Evolutionary conservation across 2,329 filamentous ascomycete genomes (phyloP), one percentile per base, ranked within the genome.

Genomic region (Cladophialophora immunda): DNA sequence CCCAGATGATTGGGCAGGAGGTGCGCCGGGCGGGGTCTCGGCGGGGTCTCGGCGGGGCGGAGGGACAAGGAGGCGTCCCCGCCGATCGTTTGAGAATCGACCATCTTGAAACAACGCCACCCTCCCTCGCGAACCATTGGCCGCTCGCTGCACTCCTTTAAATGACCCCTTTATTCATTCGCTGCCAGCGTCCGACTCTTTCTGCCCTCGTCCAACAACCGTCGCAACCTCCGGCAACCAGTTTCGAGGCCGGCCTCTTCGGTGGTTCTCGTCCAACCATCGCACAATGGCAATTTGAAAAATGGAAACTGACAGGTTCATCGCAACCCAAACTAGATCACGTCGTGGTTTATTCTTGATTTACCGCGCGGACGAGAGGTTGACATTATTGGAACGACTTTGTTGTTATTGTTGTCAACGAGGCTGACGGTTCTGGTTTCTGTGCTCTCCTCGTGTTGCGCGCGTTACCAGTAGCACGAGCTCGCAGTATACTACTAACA

Each of bases 361-460:
- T 41, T 54, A 30, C 58, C 47, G 47, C 58, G 58, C 47, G 47
- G 17, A 38, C 41, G 27, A 36, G 34, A 62, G 60, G 60, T 25
- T 25, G 52, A 45, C 29, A 54, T 22, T 32, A 9, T 32, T 36
- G 22, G 1, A 7, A 22, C 3, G 13, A 56, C 27, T 30, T 36
- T 13, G 52, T 36, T 13, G 52, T 45, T 56, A 56, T 56, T 62
- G 56, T 62, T 62, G 60, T 45, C 50, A 62, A 56, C 60, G 52
- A 62, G 52, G 60, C 60, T 50, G 52, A 7, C 60, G 11, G 19
- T 25, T 50, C n/a, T 50, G 45, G 17, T 50, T 50, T 50, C 45
- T 4, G 50, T 32, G 59, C 41, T 19, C 27, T 32, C 30, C 22
- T 17, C 34, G 32, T n/a, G 30, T 62, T 62, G 59, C 59, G 59